phyloP scores from a whole-genome alignment of 352 stramenopile genomes.

The Phytophthora meadii region DNA sequence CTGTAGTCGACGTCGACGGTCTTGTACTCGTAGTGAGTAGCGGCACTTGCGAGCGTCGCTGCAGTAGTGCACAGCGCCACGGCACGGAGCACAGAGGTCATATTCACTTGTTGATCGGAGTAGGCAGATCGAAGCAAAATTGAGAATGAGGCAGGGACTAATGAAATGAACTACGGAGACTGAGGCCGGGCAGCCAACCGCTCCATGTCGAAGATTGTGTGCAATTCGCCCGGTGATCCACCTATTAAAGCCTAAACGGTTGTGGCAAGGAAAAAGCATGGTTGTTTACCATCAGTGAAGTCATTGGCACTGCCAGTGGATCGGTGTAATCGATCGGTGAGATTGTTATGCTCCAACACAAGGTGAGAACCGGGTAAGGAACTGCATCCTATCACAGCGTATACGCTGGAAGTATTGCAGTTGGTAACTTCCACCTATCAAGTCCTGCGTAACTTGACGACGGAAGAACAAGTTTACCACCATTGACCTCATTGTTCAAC shows the following conservation, averaged over 20 bases:
- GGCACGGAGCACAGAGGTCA: slow-evolving; percentile 3
- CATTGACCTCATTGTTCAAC: slow-evolving; percentile 14
- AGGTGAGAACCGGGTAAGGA: no score
- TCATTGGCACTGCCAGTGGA: not conserved
- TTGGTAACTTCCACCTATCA: slow-evolving; percentile 10
- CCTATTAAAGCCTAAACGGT: slow-evolving; percentile 18
- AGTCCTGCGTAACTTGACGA: slow-evolving; percentile 3
- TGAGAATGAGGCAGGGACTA: slow-evolving; percentile 1
- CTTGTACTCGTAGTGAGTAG: slow-evolving; percentile 65
- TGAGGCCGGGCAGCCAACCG: slow-evolving; percentile 8
- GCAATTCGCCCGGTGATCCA: slow-evolving; percentile 9
- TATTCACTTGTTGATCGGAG: not conserved
- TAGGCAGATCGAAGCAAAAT: slow-evolving; percentile 13
- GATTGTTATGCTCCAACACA: no score
- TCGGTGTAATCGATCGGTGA: no score
- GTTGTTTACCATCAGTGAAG: slow-evolving; percentile 4
- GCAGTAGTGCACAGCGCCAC: slow-evolving; percentile 25
- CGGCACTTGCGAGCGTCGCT: slow-evolving; percentile 31
- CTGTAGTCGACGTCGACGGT: slow-evolving; percentile 67
- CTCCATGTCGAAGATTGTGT: slow-evolving; percentile 6
- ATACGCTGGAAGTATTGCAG: no score
- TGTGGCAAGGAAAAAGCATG: not conserved
- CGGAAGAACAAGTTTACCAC: not conserved
- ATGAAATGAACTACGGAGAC: slow-evolving; percentile 1
- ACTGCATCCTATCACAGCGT: no score